These are phyloP conservation scores for Lentinula edodes DNA, from an alignment of 768 basidiomycete species.

Conservation along the genomic window DNA sequence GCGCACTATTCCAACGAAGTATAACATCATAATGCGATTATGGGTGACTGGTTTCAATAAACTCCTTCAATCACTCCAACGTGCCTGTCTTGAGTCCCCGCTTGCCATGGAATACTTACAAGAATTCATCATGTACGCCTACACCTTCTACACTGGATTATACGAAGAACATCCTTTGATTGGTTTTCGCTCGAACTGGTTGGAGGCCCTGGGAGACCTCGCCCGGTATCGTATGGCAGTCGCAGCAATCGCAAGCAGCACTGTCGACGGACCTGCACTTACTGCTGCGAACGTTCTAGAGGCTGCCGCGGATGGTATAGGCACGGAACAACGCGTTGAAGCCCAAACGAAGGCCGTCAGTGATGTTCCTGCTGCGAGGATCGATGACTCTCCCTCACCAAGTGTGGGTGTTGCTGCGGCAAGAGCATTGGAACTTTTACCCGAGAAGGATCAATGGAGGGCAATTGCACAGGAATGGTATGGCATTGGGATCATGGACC, in stretches of 20 bases:
- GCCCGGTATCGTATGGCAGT: constrained; percentile 94
- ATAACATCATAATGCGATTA: constrained; percentile 90
- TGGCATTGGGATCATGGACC: constrained; percentile 75
- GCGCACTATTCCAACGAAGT: constrained; percentile 85
- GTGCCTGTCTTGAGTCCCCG: constrained; percentile 63
- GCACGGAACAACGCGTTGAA: constrained; percentile 13
- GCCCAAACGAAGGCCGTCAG: constrained; percentile 37
- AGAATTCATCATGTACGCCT: constrained; percentile 93
- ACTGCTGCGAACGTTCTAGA: constrained; percentile 53
- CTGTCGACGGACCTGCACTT: constrained; percentile 36
- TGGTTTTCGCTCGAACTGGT: constrained; percentile 78
- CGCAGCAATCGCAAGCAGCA: constrained; percentile 64
- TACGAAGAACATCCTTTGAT: constrained; percentile 74
- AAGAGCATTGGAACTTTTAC: constrained; percentile 70
- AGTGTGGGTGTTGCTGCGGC: constrained; percentile 87
- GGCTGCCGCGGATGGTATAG: constrained; percentile 25
- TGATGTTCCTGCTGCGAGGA: constrained; percentile 44
- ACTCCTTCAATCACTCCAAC: constrained; percentile 84
- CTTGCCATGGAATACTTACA: constrained; percentile 87
- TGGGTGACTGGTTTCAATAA: constrained; percentile 93
- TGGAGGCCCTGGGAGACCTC: constrained; percentile 95
- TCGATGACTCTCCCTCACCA: constrained; percentile 62
- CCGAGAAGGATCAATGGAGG: constrained; percentile 90
- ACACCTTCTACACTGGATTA: constrained; percentile 87
- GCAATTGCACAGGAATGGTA: constrained; percentile 92